A percentile compares a stretch with the other conserved stretches of the same genome.
Evolutionary conservation across 352 stramenopile genomes (phyloP).

Genomic region (Saprolegnia parasitica): DNA sequence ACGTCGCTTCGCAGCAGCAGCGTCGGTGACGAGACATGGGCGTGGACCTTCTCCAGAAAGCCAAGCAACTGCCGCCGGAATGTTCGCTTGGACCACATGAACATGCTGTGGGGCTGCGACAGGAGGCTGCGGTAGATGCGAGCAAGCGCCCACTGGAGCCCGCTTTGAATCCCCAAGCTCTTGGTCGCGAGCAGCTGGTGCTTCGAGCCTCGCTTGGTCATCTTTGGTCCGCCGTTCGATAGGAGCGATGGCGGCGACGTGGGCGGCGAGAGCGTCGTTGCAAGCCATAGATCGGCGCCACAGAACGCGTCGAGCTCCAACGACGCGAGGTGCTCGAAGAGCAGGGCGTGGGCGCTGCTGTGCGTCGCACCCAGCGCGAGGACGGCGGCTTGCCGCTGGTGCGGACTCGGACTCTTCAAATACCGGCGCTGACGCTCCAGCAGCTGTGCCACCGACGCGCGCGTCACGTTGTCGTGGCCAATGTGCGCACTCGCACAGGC

Average conservation of each 20-base stretch:
- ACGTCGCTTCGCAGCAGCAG: slow-evolving; percentile 11
- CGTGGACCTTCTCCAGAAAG: slow-evolving; percentile 21
- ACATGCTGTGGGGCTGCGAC: slow-evolving; percentile 28
- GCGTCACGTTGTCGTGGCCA: slow-evolving; percentile 32
- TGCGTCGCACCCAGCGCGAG: slow-evolving; percentile 48
- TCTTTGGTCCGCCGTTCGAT: not conserved
- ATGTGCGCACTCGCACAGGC: slow-evolving; percentile 39
- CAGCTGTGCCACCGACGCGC: slow-evolving; percentile 39
- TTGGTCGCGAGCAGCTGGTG: not conserved
- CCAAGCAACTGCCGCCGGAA: slow-evolving; percentile 12
- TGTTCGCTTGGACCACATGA: slow-evolving; percentile 20
- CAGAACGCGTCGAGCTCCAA: slow-evolving; percentile 55
- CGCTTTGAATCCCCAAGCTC: not conserved
- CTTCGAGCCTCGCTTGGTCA: slow-evolving; percentile 7
- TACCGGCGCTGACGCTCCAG: slow-evolving; percentile 52
- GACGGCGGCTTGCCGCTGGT: slow-evolving; percentile 52
- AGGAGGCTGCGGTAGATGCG: slow-evolving; percentile 54
- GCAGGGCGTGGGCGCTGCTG: slow-evolving; percentile 34
- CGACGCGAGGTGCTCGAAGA: slow-evolving; percentile 50
- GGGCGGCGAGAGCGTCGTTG: no score
- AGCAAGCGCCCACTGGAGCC: slow-evolving; percentile 53
- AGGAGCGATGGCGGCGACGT: no score
- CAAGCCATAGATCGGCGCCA: not conserved
- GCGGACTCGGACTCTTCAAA: slow-evolving; percentile 48
- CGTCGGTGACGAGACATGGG: not conserved